Evolutionary conservation across 495 filamentous ascomycete genomes (phyloP).

Genomic region (Tirmania nivea): DNA sequence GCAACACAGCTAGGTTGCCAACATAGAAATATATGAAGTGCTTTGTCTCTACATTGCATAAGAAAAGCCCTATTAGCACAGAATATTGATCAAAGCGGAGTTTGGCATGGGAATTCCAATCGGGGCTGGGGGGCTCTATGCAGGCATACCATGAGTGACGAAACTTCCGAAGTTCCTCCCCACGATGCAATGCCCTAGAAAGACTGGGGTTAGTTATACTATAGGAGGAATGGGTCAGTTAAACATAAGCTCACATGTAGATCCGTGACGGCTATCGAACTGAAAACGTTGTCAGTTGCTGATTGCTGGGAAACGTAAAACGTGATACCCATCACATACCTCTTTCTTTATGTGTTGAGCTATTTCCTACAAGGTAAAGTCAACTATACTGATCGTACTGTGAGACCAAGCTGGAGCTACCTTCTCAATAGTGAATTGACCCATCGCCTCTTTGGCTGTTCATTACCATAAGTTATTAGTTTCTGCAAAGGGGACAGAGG

Average conservation of each 20-base stretch:
- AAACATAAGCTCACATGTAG: not conserved
- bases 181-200: conserved; percentile 76
- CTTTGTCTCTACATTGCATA: conserved; percentile 53
- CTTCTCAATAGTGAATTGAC: conserved; percentile 84
- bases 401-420: conserved; percentile 21
- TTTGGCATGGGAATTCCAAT: not conserved
- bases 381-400: not conserved
- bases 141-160: conserved; percentile 74
- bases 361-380: conserved; percentile 43
- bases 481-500: not conserved
- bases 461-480: not conserved
- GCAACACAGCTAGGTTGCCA: conserved; percentile 89
- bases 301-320: too few relatives aligned
- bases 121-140: not conserved
- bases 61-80: not conserved
- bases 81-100: not conserved
- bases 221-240: too few relatives aligned
- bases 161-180: conserved; percentile 98
- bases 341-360: conserved; percentile 94
- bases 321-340: conserved; percentile 26
- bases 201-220: not conserved
- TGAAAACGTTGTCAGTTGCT: not conserved
- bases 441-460: conserved; percentile 79
- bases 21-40: conserved; percentile 99
- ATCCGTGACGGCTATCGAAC: not conserved